Evolutionary conservation across 2,329 filamentous ascomycete genomes (phyloP).

Genomic region (Neofusicoccum laricinum): DNA sequence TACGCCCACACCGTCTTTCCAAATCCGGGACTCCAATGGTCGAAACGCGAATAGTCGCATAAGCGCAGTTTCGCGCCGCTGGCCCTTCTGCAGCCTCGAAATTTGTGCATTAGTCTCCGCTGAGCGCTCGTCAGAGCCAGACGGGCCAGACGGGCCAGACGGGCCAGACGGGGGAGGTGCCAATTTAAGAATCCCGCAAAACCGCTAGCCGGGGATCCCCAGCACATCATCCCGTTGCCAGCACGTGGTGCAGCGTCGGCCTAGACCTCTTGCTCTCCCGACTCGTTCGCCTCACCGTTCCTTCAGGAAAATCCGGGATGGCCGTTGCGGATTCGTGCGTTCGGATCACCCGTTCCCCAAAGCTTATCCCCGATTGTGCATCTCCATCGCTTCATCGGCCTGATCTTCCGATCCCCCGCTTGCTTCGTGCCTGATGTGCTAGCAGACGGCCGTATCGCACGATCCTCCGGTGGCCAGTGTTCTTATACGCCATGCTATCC

Average conservation of each 20-base stretch:
- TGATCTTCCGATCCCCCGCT: background rate
- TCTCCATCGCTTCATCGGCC: background rate
- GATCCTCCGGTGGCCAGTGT: background rate
- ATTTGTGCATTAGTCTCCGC: conserved; percentile 1
- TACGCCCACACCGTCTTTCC: too few relatives aligned
- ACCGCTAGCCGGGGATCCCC: background rate
- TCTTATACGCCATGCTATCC: background rate
- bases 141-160: background rate
- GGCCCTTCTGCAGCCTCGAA: background rate
- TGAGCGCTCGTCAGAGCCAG: background rate
- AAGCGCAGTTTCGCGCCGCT: background rate
- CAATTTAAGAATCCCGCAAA: background rate
- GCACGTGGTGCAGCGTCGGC: background rate
- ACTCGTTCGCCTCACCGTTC: conserved; percentile 7
- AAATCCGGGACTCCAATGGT: too few relatives aligned
- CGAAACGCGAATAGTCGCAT: background rate
- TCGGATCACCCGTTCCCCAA: background rate
- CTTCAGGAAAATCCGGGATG: background rate
- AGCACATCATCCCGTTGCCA: background rate
- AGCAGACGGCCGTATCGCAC: background rate
- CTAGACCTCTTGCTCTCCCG: background rate
- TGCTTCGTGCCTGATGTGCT: background rate
- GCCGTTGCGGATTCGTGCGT: background rate
- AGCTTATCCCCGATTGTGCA: background rate
- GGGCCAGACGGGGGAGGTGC: background rate